A percentile compares a stretch with the other conserved stretches of the same genome.
Evolutionary conservation across 139 green algal genomes (phyloP).

Genomic region (Limnomonas spitsbergensis): DNA sequence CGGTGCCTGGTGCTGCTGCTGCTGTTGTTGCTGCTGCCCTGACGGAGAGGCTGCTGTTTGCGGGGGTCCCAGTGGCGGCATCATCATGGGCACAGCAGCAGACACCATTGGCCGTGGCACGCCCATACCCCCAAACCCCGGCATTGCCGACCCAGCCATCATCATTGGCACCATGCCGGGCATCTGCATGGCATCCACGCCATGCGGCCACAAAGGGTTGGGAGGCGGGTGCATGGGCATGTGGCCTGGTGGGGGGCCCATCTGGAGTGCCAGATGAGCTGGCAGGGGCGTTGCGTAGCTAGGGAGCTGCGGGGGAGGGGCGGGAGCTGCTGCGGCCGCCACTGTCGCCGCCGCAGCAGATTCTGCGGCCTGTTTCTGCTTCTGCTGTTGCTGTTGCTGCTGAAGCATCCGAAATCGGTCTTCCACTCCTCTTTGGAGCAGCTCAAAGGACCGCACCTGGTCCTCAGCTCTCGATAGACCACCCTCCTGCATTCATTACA

Average conservation of each 20-base stretch:
- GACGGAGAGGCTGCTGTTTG: background rate
- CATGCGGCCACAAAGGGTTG: too few species aligned
- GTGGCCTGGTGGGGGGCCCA: too few species aligned
- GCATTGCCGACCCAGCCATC: background rate
- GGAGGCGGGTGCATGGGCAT: too few species aligned
- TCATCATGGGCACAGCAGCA: background rate
- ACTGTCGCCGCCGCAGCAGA: slow-evolving; percentile 1
- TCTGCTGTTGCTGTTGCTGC: slow-evolving; percentile 7
- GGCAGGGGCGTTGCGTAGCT: too few species aligned
- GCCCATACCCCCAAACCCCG: background rate
- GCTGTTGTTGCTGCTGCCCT: background rate
- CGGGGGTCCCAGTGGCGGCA: too few species aligned
- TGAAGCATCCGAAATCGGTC: background rate
- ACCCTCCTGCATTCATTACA: background rate
- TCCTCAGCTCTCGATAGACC: slow-evolving; percentile 1
- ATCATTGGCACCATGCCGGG: background rate
- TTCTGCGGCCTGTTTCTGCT: background rate
- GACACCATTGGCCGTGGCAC: too few species aligned
- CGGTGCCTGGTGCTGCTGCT: background rate
- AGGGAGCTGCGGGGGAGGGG: too few species aligned
- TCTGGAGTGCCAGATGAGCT: too few species aligned
- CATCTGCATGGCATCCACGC: background rate
- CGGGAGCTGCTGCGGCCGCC: background rate
- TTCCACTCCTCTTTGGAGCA: background rate
- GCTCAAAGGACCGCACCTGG: background rate